Evolutionary conservation across 2,329 filamentous ascomycete genomes (phyloP).

Genomic region (Botryosphaeria dothidea): DNA sequence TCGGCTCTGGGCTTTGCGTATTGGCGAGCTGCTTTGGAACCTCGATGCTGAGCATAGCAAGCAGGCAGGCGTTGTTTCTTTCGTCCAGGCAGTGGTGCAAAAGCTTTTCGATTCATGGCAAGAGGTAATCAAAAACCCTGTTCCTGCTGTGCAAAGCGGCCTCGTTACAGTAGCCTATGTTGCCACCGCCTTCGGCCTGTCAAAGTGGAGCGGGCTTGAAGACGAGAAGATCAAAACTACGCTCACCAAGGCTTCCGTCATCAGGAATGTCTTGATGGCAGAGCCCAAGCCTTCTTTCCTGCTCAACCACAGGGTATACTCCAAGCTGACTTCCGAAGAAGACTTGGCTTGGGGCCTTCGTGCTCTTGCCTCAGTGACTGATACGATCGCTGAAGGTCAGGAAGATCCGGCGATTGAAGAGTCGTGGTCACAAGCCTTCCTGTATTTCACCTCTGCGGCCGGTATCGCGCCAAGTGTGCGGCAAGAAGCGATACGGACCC

Average conservation of each 20-base stretch:
- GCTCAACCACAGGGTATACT: constrained; percentile 80
- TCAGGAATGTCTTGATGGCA: constrained; percentile 65
- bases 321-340: constrained; percentile 71
- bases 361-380: constrained; percentile 65
- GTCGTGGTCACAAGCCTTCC: constrained; percentile 81
- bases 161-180: constrained; percentile 80
- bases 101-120: constrained; percentile 70
- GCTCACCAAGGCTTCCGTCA: constrained; percentile 63
- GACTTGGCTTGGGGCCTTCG: constrained; percentile 77
- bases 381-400: constrained; percentile 54
- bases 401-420: constrained; percentile 49
- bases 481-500: constrained; percentile 59
- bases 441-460: constrained; percentile 73
- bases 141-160: constrained; percentile 77
- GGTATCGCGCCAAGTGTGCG: constrained; percentile 63
- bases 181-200: constrained; percentile 62
- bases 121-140: constrained; percentile 76
- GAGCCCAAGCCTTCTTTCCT: constrained; percentile 87
- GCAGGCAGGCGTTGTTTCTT: constrained; percentile 46
- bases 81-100: constrained; percentile 53
- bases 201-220: constrained; percentile 55
- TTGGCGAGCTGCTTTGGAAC: constrained; percentile 69
- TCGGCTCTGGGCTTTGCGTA: constrained; percentile 76
- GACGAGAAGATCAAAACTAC: constrained; percentile 58
- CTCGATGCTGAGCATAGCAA: constrained; percentile 51